These are phyloP conservation scores for Tothia fuscella DNA, from an alignment of 2,329 filamentous ascomycete species.

Conservation along the genomic window DNA sequence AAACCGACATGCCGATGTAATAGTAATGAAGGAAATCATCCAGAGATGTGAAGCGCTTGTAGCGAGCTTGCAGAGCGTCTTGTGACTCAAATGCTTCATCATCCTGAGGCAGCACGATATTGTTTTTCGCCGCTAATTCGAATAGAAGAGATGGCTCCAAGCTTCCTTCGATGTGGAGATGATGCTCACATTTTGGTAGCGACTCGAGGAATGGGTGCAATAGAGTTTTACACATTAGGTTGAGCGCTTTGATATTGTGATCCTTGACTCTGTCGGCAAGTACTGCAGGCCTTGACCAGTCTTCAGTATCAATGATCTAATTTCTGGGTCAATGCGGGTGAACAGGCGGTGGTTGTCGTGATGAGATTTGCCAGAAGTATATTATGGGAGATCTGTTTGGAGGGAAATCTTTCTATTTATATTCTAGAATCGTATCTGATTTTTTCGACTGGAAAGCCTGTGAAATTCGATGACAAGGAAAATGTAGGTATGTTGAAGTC, in stretches of 20 bases:
- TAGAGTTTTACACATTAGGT: slow-evolving; percentile 42
- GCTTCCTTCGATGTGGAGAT: slow-evolving; percentile 68
- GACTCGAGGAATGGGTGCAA: slow-evolving; percentile 49
- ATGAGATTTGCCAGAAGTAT: no score
- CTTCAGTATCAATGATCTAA: no score
- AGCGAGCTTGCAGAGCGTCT: slow-evolving; percentile 48
- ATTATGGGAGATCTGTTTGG: no score
- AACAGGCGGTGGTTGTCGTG: no score
- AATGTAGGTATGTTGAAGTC: no score
- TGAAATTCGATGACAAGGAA: no score
- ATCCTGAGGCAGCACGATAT: slow-evolving; percentile 42
- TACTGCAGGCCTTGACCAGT: no score
- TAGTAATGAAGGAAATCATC: slow-evolving; percentile 72
- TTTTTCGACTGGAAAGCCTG: no score
- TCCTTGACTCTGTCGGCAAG: no score
- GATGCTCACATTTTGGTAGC: slow-evolving; percentile 72
- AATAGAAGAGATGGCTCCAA: slow-evolving; percentile 61
- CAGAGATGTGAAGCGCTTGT: slow-evolving; percentile 55
- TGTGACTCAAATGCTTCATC: slow-evolving; percentile 53
- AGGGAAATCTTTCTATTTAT: no score
- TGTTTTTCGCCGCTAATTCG: slow-evolving; percentile 53
- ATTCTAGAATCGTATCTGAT: no score
- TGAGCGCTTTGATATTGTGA: not conserved
- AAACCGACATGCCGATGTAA: slow-evolving; percentile 62
- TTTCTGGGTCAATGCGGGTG: no score